Evolutionary conservation across 2,329 filamentous ascomycete genomes (phyloP).

Genomic region (Penicillium italicum): DNA sequence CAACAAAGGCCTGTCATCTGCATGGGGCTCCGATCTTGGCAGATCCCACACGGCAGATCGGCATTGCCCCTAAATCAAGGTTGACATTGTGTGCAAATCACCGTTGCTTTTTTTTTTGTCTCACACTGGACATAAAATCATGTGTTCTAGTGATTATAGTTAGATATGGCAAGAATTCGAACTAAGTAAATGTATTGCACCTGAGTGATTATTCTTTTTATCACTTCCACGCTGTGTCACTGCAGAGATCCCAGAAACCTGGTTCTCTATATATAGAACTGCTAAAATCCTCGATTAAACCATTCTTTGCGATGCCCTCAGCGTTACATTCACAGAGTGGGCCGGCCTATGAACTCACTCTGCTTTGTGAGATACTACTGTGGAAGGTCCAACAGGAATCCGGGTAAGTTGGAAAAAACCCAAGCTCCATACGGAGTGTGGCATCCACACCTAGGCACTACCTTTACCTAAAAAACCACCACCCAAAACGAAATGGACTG

Average conservation of each 20-base stretch:
- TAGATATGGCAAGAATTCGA: neutral
- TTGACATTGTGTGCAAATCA: slow-evolving; percentile 19
- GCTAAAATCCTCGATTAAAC: slow-evolving; percentile 10
- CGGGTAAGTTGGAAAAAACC: neutral
- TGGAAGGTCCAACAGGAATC: neutral
- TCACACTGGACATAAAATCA: neutral
- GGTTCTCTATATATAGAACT: slow-evolving; percentile 13
- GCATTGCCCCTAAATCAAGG: slow-evolving; percentile 30
- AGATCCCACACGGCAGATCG: slow-evolving; percentile 39
- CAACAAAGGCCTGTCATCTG: slow-evolving; percentile 31
- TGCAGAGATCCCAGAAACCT: neutral
- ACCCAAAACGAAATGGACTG: neutral
- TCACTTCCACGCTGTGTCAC: neutral
- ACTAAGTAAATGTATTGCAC: neutral
- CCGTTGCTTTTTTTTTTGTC: slow-evolving; percentile 8
- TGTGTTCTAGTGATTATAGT: neutral
- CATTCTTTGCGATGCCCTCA: neutral
- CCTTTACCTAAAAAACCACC: neutral
- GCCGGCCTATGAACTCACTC: neutral
- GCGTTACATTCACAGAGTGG: neutral
- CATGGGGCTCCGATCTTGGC: slow-evolving; percentile 34
- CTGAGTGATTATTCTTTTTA: too few relatives aligned
- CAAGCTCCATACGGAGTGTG: neutral
- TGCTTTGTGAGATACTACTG: too few relatives aligned
- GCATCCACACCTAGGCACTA: neutral